phyloP scores from a whole-genome alignment of 352 stramenopile species.

The Globisporangium camurandrum region DNA sequence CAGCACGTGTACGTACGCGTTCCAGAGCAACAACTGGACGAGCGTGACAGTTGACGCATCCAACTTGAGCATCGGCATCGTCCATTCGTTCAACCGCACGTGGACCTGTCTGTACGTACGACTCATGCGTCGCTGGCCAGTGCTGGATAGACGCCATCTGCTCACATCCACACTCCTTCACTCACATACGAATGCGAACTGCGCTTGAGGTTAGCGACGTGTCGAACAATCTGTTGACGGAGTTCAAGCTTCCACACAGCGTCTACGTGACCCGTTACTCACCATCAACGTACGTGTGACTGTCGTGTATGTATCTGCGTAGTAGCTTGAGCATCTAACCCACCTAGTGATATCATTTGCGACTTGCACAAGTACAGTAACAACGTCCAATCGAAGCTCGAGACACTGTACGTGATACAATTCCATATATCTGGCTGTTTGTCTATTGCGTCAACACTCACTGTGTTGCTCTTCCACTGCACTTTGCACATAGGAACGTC shows the following conservation, averaged over 20 bases:
- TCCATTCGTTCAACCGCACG: slow-evolving; percentile 1
- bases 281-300: too few relatives aligned
- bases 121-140: neutral
- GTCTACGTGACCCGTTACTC: neutral
- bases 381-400: neutral
- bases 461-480: neutral
- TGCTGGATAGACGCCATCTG: neutral
- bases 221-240: slow-evolving; percentile 10
- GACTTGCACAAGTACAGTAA: neutral
- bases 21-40: neutral
- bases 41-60: neutral
- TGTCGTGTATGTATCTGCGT: too few relatives aligned
- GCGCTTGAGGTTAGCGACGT: slow-evolving; percentile 4
- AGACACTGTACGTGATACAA: slow-evolving; percentile 1
- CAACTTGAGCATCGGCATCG: slow-evolving; percentile 2
- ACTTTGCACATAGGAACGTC: slow-evolving; percentile 5
- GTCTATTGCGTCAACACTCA: neutral
- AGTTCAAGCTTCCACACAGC: slow-evolving; percentile 6
- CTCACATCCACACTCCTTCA: too few relatives aligned
- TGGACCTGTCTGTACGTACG: slow-evolving; percentile 5
- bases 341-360: too few relatives aligned
- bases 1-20: slow-evolving; percentile 11
- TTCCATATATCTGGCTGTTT: neutral
- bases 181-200: too few relatives aligned
- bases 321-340: too few relatives aligned